Base-by-base conservation (phyloP, 1,284 basidiomycete species). In the Marasmius tenuissimus region DNA sequence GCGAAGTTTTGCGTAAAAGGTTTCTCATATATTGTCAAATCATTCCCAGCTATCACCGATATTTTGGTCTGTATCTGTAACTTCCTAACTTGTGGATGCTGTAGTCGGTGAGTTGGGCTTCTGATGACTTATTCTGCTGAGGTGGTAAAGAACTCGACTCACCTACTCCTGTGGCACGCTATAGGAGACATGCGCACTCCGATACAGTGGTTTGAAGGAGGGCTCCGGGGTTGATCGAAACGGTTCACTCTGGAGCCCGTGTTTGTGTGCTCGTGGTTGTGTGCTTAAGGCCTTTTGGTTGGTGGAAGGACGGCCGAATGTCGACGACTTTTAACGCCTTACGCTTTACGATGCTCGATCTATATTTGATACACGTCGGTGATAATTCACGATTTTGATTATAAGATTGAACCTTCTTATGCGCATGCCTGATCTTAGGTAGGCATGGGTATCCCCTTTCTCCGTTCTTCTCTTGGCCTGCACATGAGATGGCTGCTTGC, bases 11-110 rank as follows among this genome's bases (percentile, higher is more conserved):
- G 35, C 8, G 20, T 57, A 6, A 6, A n/a, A 40, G 7, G 50
- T 38, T 7, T 38, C 16, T 27, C 18, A 18, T n/a, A 51, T 54
- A 10, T 9, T 59, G 47, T 14, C n/a, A 58, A 53, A 50, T 63
- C 14, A 22, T 54, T 60, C 14, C 39, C 63, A 76, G 76, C 70
- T 0, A 76, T 81, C 40, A 70, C 73, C 4, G 73, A 73, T 20
- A 75, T 67, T 59, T 60, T 79, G 33, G 72, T 73, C 8, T 71
- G 72, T 6, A 59, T 81, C 71, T 69, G 70, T 37, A 71, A 78
- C 62, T 78, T 74, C 63, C 61, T 78, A 14, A 77, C 76, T 12
- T 77, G 76, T 67, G 73, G 73, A 59, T 75, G 74, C 60, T 77
- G 71, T 67, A 37, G 45, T 18, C 64, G 71, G 72, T 75, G 62